phyloP scores from a whole-genome alignment of 2,329 filamentous ascomycete genomes.

The Davidsoniella eucalypti region DNA sequence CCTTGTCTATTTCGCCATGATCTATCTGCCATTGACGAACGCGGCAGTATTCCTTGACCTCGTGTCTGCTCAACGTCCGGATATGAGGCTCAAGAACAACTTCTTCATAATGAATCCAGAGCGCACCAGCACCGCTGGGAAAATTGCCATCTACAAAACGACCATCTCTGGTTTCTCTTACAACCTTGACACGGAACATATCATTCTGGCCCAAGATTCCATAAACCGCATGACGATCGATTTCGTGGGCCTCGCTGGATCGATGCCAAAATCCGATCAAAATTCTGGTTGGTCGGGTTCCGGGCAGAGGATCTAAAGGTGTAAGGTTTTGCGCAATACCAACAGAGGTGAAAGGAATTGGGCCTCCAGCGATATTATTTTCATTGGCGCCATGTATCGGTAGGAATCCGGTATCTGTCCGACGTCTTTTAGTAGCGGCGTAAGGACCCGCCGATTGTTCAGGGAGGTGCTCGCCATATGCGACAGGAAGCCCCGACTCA shows the following conservation, averaged over 20 bases:
- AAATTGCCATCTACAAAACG: conserved; percentile 42
- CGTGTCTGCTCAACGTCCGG: conserved; percentile 30
- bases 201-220: conserved; percentile 46
- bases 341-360: conserved; percentile 10
- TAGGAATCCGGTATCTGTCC: conserved; percentile 13
- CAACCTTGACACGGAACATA: conserved; percentile 48
- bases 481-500: conserved; percentile 27
- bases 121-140: conserved; percentile 38
- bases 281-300: conserved; percentile 39
- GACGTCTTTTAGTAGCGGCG: conserved; percentile 6
- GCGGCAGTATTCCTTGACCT: conserved; percentile 48
- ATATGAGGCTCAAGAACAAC: conserved; percentile 42
- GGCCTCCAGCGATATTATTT: neutral
- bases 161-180: conserved; percentile 43
- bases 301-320: conserved; percentile 28
- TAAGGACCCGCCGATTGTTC: neutral
- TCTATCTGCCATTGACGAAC: conserved; percentile 44
- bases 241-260: conserved; percentile 29
- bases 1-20: conserved; percentile 30
- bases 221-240: conserved; percentile 44
- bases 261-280: conserved; percentile 43
- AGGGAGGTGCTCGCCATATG: conserved; percentile 27
- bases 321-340: conserved; percentile 7
- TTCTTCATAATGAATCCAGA: conserved; percentile 48
- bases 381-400: neutral